These are phyloP conservation scores for Pseudogymnoascus sp. DNA, from an alignment of 2,329 filamentous ascomycete genomes.

Conservation along the genomic window DNA sequence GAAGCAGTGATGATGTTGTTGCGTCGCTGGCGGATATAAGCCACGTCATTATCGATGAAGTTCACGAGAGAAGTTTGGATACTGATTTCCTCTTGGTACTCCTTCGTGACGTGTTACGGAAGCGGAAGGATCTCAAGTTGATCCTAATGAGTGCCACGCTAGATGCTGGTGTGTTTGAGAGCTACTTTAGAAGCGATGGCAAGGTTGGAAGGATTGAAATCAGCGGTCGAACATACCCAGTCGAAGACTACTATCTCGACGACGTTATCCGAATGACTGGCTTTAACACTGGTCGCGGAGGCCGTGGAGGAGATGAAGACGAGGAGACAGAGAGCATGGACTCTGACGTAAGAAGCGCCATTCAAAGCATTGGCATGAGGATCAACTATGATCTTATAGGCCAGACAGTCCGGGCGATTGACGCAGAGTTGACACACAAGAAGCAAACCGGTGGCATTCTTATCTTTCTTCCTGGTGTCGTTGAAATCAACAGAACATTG, in stretches of 20 bases:
- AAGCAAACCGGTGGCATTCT: conserved; percentile 77
- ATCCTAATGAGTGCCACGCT: conserved; percentile 96
- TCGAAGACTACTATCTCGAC: conserved; percentile 84
- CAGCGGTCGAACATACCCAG: conserved; percentile 79
- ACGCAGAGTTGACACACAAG: conserved; percentile 60
- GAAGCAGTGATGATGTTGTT: conserved; percentile 70
- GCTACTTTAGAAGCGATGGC: conserved; percentile 70
- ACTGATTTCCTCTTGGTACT: conserved; percentile 90
- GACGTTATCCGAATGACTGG: conserved; percentile 76
- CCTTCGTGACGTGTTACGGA: conserved; percentile 70
- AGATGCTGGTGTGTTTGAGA: conserved; percentile 76
- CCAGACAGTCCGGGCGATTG: conserved; percentile 74
- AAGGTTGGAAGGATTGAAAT: conserved; percentile 80
- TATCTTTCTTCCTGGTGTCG: conserved; percentile 89
- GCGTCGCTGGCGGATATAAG: conserved; percentile 82
- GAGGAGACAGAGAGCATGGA: conserved; percentile 42
- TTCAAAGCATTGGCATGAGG: conserved; percentile 67
- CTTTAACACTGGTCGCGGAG: conserved; percentile 46
- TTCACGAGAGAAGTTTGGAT: conserved; percentile 90
- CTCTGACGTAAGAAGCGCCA: conserved; percentile 59
- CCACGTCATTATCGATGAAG: conserved; percentile 92
- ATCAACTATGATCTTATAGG: conserved; percentile 89
- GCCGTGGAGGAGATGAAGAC: conserved; percentile 36
- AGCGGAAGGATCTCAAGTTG: conserved; percentile 74
- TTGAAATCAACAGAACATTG: conserved; percentile 82